Evolutionary conservation across 2,329 filamentous ascomycete species (phyloP).

Genomic region (Didymellaceae sp.): DNA sequence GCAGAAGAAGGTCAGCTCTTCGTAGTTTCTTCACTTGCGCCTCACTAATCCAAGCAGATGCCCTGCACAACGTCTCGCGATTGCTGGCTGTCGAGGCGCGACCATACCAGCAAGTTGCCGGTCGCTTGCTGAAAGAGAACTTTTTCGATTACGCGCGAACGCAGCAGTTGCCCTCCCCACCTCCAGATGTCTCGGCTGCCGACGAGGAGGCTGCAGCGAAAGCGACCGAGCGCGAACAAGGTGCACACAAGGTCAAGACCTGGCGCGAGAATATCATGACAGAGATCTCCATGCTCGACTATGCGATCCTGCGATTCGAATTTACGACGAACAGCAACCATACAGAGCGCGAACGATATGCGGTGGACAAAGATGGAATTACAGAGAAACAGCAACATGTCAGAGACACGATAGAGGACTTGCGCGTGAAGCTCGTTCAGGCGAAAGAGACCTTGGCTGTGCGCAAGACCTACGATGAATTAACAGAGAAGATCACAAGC

Average conservation of each 20-base stretch:
- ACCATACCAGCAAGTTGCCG: slow-evolving; percentile 86
- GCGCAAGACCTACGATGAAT: slow-evolving; percentile 84
- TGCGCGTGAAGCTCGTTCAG: slow-evolving; percentile 77
- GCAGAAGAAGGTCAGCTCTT: slow-evolving; percentile 64
- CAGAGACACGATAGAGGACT: slow-evolving; percentile 72
- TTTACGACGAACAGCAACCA: slow-evolving; percentile 84
- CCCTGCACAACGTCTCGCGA: slow-evolving; percentile 80
- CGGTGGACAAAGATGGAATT: slow-evolving; percentile 79
- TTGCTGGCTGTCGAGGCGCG: slow-evolving; percentile 91
- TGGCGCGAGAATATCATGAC: slow-evolving; percentile 84
- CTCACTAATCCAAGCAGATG: slow-evolving; percentile 58
- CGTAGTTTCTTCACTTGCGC: not conserved
- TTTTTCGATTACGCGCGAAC: slow-evolving; percentile 65
- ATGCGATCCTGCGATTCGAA: slow-evolving; percentile 84
- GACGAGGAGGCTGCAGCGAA: slow-evolving; percentile 54
- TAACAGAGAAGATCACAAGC: slow-evolving; percentile 84
- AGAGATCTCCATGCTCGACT: slow-evolving; percentile 88
- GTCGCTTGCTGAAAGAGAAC: slow-evolving; percentile 74
- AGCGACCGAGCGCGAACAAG: slow-evolving; percentile 58
- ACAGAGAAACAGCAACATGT: slow-evolving; percentile 78
- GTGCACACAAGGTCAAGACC: slow-evolving; percentile 64
- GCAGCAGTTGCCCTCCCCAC: slow-evolving; percentile 68
- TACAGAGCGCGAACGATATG: slow-evolving; percentile 83
- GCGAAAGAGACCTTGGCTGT: slow-evolving; percentile 69
- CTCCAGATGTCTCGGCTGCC: slow-evolving; percentile 63